Percentiles rank a stretch among this genome's conserved stretches.
Evolutionary conservation across 2,329 filamentous ascomycete species (phyloP).

Genomic region (Hypomyces perniciosus): DNA sequence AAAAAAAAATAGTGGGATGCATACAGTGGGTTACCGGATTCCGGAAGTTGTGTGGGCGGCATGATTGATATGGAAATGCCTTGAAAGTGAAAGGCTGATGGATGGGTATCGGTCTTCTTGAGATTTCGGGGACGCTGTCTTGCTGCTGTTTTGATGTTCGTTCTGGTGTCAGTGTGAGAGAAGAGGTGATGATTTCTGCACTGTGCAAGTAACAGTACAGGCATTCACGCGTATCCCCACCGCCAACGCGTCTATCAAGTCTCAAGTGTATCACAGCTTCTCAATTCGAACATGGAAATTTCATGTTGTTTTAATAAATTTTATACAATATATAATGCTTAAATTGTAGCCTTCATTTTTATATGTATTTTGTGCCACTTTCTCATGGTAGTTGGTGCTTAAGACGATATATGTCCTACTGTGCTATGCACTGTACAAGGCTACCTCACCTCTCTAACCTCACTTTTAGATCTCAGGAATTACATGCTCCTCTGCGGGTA

Average conservation of each 20-base stretch:
- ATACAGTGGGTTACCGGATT: conserved; percentile 43
- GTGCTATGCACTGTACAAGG: not conserved
- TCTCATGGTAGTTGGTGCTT: not conserved
- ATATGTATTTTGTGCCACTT: no score
- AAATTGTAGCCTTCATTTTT: no score
- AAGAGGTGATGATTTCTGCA: not conserved
- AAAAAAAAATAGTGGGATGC: conserved; percentile 17
- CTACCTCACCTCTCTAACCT: not conserved
- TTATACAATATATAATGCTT: no score
- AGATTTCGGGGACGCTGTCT: not conserved
- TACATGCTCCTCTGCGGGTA: conserved; percentile 7
- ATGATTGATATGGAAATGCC: conserved; percentile 19
- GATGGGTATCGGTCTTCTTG: not conserved
- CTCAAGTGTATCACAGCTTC: not conserved
- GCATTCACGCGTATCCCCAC: not conserved
- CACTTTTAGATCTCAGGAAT: conserved; percentile 10
- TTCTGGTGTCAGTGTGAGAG: not conserved
- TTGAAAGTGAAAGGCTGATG: not conserved
- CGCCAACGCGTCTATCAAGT: not conserved
- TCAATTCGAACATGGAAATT: no score
- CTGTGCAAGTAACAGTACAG: not conserved
- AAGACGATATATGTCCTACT: not conserved
- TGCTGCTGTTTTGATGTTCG: not conserved
- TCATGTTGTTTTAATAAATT: no score
- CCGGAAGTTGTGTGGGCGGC: conserved; percentile 41